Base-by-base conservation (phyloP, 169 alveolate genomes). In the Amoebophrya sp. region DNA sequence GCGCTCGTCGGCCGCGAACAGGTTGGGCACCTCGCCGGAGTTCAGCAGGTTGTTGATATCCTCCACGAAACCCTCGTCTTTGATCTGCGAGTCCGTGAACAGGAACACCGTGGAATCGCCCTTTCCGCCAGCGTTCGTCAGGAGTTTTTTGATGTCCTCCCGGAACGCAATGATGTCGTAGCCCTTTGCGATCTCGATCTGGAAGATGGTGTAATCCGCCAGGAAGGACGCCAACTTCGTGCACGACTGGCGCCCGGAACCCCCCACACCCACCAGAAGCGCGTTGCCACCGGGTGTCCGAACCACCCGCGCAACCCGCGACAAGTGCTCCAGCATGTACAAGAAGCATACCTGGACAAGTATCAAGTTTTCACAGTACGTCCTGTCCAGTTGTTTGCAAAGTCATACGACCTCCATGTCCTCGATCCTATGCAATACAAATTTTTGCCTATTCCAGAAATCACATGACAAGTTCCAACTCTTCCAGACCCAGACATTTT, bases 341-440 rank as follows among this genome's bases (percentile, higher is more conserved):
- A 93, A 90, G 90, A 92, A 92, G 89, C 93, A 92, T 0, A 92
- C 93, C 88, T 88, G 89, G n/a, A n/a, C n/a, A n/a, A n/a, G 97
- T 98, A 40, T 98, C 97, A 93, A 97, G 97, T 29, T 98, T 98
- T 93, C 99, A 96, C 96, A 97, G 97, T 83, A 97, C 94, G n/a
- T 98, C 98, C 94, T 97, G 97, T 35, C 97, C 95, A 93, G 98
- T 98, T 95, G 97, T 98, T 32, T 98, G 99, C 92, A 97, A 95
- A 94, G 97, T 98, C 7, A 98, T 96, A 92, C 99, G 96, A 35
- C 99, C 99, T 32, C 92, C 94, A 95, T 97, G 97, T 91, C 98
- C 98, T 29, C 98, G 99, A 95, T 97, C 97, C 98, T 97, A 97
- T 91, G 99, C 97, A 93, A 97, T 97, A 96, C 97, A 98, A 89